Base-by-base conservation (phyloP, 352 stramenopile genomes). In the Phytophthora parvispora region DNA sequence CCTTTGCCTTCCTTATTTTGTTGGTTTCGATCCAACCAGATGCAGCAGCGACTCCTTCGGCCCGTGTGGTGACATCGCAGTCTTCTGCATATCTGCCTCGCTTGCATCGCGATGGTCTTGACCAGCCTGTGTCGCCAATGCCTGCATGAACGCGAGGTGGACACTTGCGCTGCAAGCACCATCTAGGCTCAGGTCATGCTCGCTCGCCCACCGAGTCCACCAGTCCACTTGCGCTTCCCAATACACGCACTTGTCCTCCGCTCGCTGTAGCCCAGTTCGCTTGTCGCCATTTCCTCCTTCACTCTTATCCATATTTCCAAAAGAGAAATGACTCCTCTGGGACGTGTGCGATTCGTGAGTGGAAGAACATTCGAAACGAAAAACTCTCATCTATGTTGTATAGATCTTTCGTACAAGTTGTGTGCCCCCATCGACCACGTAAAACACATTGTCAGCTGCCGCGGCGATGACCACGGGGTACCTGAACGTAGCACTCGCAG, bases 171-270 rank as follows among this genome's bases (percentile, higher is more conserved):
- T 12, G 25, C 24, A 57, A 1, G 28, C 6, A n/a, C 22, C 61
- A 6, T 77, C 64, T 40, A 50, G 1, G 5, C 29, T 54, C 22
- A 77, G 24, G 0, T 55, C 32, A 20, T 77, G 64, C 8, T 73
- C 31, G 18, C n/a, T 42, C 9, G 69, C 69, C 64, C 58, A 77
- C 1, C 28, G 57, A 13, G 29, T 16, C 69, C 69, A 77, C 69
- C 69, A 77, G 4, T 68, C n/a, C 36, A 60, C 51, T 18, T 77
- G 64, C 9, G 51, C 20, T 3, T 42, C 38, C 69, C 69, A 77
- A 18, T 70, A 77, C 28, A 28, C 13, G 6, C 36, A 69, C 38
- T 73, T 69, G 15, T 68, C 51, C 29, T 51, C 22, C 9, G 58
- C 45, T 56, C 36, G 64, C 20, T 62, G 56, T 32, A 42, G 38